These are phyloP conservation scores for Candida lessepsii DNA, from an alignment of 805 yeast genomes.

Conservation along the genomic window DNA sequence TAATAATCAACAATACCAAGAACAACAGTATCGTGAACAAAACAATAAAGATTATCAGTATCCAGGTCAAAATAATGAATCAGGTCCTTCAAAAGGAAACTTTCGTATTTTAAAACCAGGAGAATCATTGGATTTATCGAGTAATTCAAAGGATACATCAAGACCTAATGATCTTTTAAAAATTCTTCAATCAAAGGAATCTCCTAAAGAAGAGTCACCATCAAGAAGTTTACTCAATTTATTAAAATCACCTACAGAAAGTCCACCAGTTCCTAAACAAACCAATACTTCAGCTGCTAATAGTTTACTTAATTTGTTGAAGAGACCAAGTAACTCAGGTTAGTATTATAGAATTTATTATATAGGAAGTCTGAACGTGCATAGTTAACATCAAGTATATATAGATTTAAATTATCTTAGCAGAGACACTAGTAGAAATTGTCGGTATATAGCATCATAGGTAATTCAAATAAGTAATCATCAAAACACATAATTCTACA, in stretches of 20 bases:
- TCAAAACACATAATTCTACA: not conserved
- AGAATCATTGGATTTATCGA: slow-evolving; percentile 18
- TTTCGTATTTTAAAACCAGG: slow-evolving; percentile 30
- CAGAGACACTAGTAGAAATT: too few species aligned
- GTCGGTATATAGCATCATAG: too few species aligned
- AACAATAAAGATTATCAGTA: not conserved
- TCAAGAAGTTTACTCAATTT: slow-evolving; percentile 17
- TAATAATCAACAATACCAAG: not conserved
- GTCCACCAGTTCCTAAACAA: not conserved
- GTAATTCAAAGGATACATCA: slow-evolving; percentile 3
- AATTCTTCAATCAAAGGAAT: slow-evolving; percentile 8
- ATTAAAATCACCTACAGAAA: slow-evolving; percentile 7
- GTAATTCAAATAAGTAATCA: not conserved
- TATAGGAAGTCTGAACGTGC: not conserved
- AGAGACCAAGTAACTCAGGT: slow-evolving; percentile 15
- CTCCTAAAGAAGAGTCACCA: slow-evolving; percentile 8
- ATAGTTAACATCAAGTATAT: too few species aligned
- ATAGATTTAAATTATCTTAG: too few species aligned
- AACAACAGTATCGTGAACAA: not conserved
- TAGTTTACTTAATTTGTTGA: slow-evolving; percentile 22
- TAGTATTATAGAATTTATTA: too few species aligned
- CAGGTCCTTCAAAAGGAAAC: slow-evolving; percentile 17
- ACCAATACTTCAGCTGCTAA: slow-evolving; percentile 17
- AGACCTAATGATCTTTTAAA: slow-evolving; percentile 17
- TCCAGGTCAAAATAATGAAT: not conserved